Evolutionary conservation across 371 early-diverging fungal genomes (phyloP), one percentile per base, ranked within the genome.

Genomic region (Mortierella sp.): DNA sequence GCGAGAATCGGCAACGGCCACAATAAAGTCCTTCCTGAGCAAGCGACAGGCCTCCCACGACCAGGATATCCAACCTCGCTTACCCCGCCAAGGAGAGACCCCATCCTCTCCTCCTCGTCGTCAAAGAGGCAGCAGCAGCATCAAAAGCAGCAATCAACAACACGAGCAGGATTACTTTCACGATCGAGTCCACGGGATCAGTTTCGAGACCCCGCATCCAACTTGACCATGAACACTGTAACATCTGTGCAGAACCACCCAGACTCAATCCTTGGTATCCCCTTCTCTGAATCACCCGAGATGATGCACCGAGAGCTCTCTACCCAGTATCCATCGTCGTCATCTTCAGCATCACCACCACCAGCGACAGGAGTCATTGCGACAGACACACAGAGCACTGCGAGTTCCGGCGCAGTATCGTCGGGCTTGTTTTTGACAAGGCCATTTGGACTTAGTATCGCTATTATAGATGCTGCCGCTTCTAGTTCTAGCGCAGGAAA

Each of bases 241-340:
- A 50, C 76, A 0, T 83, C 83, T 3, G 72, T 71, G 6, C 77
- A 80, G 69, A 83, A 80, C 48, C 79, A 77, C 37, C 83, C 76
- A 5, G 75, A 78, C 24, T 84, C 85, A 0, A 76, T 84, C 40
- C 69, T 84, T 8, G 85, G 85, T 1, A 72, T 84, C 26, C 85
- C 81, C 0, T 69, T 84, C 21, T 71, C 85, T 51, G 85, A 80
- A 16, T 84, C 85, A 10, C 85, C 85, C 13, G 85, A 84, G 57
- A 81, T 81, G 81, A 72, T 84, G 71, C 55, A 55, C 6, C 73
- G 53, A 21, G 81, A 76, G 46, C 74, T 80, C 28, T 3, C 53
- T 0, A 28, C 28, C 50, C 51, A 48, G 5, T 40, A 21, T 5
- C 54, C 69, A 11, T 9, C 59, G 14, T 61, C 61, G 16, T 28